These are phyloP conservation scores for Magnolia kwangsiensis DNA, from an alignment of 164 flowering plant species.

Conservation along the genomic window DNA sequence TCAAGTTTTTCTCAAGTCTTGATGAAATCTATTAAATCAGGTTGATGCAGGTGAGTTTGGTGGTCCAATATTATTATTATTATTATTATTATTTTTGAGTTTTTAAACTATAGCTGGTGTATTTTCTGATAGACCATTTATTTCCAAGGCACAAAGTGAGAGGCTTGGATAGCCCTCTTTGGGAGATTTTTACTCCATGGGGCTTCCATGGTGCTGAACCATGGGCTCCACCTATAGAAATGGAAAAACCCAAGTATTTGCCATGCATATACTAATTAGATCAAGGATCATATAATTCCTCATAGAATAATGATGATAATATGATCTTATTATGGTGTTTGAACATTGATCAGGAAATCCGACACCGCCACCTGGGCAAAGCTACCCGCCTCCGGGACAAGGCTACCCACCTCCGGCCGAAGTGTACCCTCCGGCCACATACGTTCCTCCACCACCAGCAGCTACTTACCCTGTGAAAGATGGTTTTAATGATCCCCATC, in stretches of 20 bases:
- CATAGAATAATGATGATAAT: background rate
- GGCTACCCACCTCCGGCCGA: background rate
- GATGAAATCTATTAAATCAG: too few relatives aligned
- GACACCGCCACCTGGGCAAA: background rate
- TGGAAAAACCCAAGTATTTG: background rate
- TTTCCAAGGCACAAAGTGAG: too few relatives aligned
- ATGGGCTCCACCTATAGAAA: background rate
- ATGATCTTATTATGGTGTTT: background rate
- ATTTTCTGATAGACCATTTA: too few relatives aligned
- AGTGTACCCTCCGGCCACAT: slow-evolving; percentile 1
- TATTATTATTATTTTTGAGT: too few relatives aligned
- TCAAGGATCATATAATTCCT: background rate
- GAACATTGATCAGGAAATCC: background rate
- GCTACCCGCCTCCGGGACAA: background rate
- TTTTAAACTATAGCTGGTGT: too few relatives aligned
- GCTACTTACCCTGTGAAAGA: slow-evolving; percentile 7
- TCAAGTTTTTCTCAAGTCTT: too few relatives aligned
- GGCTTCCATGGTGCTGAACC: too few relatives aligned
- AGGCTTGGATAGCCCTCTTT: too few relatives aligned
- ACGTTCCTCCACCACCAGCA: background rate
- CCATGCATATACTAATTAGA: background rate
- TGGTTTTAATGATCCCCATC: background rate
- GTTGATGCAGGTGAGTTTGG: too few relatives aligned
- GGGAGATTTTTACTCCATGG: too few relatives aligned
- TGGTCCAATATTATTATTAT: too few relatives aligned